Evolutionary conservation across 1,284 basidiomycete genomes (phyloP), one percentile per base, ranked within the genome.

Genomic region (Trichosporon coremiiforme): DNA sequence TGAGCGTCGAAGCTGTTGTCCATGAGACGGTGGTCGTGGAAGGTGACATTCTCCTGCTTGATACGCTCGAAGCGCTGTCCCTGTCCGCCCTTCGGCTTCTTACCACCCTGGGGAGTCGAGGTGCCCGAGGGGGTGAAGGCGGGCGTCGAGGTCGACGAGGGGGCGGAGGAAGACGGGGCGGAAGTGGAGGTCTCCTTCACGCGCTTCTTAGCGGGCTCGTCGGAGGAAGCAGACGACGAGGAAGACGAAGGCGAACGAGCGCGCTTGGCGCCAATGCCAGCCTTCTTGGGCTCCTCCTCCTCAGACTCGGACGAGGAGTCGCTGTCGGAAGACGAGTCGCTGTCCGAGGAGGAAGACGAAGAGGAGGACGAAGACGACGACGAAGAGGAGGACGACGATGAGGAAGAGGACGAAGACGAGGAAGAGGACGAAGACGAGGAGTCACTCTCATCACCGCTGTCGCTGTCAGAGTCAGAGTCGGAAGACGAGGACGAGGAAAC

Each of bases 1-100:
- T 91, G 91, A 38, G 90, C 88, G 65, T 90, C 87, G 76, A 95
- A 99, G 57, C 89, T 87, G 80, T 96, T 98, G 80, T 96, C 89
- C 81, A 84, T 87, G 79, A 94, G 80, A 62, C 90, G 83, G 53
- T 87, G 84, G 70, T 91, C 86, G 1, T 85, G 78, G 75, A 86
- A 88, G 6, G 78, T 79, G 22, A 93, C 85, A 67, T 89, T 85
- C 25, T 90, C 88, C 1, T 86, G 84, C 80, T 95, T 91, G 71
- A 98, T 89, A 38, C 96, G 87, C 80, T 90, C 89, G 85, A 98
- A 98, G 33, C 91, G 89, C 68, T 79, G 75, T 35, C 83, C 82
- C 63, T 81, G 82, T 20, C 64, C 60, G 15, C 62, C 63, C 31
- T 41, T 65, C 13, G 22, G 25, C 47, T 67, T 63, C 45, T 50